Evolutionary conservation across 139 green algal species (phyloP).

Genomic region (Chlorella sp.): DNA sequence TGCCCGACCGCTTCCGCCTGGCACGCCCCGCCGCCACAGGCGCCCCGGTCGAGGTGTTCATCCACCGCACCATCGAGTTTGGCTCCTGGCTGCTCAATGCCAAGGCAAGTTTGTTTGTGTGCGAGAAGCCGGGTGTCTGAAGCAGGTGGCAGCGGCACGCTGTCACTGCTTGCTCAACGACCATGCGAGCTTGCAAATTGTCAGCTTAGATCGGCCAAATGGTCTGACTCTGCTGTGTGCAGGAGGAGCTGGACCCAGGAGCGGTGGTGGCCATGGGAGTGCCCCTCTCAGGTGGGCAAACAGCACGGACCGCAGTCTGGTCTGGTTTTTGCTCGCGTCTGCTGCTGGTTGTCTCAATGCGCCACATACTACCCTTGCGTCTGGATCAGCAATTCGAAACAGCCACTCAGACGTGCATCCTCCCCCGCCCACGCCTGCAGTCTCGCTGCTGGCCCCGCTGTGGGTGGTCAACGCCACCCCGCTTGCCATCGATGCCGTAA

Average conservation of each 20-base stretch:
- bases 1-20: conserved; percentile 73
- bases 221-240: not conserved
- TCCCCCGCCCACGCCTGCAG: conserved; percentile 8
- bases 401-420: not conserved
- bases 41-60: conserved; percentile 57
- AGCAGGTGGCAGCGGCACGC: too few relatives aligned
- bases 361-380: too few relatives aligned
- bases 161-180: not conserved
- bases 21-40: conserved; percentile 5
- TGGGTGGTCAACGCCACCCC: conserved; percentile 80
- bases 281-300: conserved; percentile 43
- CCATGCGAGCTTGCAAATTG: not conserved
- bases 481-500: conserved; percentile 61
- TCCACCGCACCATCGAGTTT: conserved; percentile 60
- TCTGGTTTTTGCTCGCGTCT: too few relatives aligned
- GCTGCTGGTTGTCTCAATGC: too few relatives aligned
- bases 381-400: not conserved
- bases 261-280: conserved; percentile 60
- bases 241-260: conserved; percentile 54
- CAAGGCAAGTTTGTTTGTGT: conserved; percentile 14
- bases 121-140: not conserved
- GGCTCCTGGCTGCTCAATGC: conserved; percentile 47
- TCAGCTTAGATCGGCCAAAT: too few relatives aligned
- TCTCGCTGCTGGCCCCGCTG: conserved; percentile 71
- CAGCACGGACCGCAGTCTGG: not conserved